These are phyloP conservation scores for Penicillium psychrofluorescens DNA, from an alignment of 495 filamentous ascomycete species.

Conservation along the genomic window DNA sequence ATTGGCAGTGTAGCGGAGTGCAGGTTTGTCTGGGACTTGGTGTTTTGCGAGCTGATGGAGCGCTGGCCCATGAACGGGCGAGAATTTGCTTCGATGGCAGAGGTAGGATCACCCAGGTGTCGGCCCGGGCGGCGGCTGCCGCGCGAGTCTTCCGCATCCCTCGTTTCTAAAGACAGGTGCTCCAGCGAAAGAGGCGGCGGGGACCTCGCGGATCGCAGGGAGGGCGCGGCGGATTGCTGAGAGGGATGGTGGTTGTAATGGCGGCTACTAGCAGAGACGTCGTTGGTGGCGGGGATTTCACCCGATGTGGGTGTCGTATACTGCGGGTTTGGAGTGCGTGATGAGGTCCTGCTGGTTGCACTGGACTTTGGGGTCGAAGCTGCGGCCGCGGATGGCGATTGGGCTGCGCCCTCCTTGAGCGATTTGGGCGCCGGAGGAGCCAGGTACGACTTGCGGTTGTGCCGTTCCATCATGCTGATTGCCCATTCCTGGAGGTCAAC, in stretches of 20 bases:
- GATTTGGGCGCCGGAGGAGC: conserved; percentile 52
- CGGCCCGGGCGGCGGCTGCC: conserved; percentile 31
- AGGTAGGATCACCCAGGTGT: conserved; percentile 28
- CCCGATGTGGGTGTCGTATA: conserved; percentile 24
- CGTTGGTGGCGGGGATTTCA: conserved; percentile 53
- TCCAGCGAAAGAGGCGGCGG: conserved; percentile 31
- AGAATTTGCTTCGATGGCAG: conserved; percentile 29
- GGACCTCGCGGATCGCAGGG: conserved; percentile 21
- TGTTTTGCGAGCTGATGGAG: conserved; percentile 32
- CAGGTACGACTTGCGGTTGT: conserved; percentile 89
- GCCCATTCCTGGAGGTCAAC: conserved; percentile 89
- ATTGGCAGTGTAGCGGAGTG: conserved; percentile 35
- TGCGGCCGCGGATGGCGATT: conserved; percentile 42
- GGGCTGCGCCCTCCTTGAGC: conserved; percentile 22
- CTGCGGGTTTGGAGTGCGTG: too few species aligned
- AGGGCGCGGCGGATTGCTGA: conserved; percentile 20
- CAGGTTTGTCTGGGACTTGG: conserved; percentile 27
- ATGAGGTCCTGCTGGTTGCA: too few species aligned
- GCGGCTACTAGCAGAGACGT: conserved; percentile 18
- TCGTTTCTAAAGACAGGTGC: conserved; percentile 33
- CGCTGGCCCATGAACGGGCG: conserved; percentile 29
- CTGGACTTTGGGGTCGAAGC: conserved; percentile 22
- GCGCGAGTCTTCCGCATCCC: conserved; percentile 27
- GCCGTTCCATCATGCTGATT: conserved; percentile 77
- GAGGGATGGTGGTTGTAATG: conserved; percentile 13